Evolutionary conservation across 2,329 filamentous ascomycete species (phyloP), one percentile per base, ranked within the genome.

Genomic region (Cyphellophora attinorum): DNA sequence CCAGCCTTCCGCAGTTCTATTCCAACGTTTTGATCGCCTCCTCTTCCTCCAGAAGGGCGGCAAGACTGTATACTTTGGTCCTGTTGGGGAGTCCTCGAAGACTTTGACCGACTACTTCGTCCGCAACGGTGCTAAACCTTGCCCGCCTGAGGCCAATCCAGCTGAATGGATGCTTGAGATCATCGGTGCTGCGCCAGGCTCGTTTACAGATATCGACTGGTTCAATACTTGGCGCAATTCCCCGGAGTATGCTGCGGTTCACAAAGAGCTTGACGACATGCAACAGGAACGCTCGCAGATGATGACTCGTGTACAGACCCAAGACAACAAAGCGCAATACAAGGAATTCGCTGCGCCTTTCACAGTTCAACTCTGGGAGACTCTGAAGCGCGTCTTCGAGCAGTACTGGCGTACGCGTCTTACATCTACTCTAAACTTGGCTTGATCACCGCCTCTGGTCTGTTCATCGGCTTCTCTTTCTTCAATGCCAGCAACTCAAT

Each of bases 1-100:
- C 57, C 89, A 96, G 59, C 89, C 89, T n/a, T 93, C 85, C 11
- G 86, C 88, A 19, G 86, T 93, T 72, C 70, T 95, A 34, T 94
- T 95, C 67, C 84, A 94, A 56, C 81, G 85, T 39, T 95, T 81
- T 34, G 77, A 81, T 41, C 68, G 70, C 1, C 58, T 81, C 2
- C 59, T 81, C 0, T 76, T 82, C 55, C 64, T 82, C 3, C 74
- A 75, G 6, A 68, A 63, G 37, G 78, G 78, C 23, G 79, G 78
- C 1, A 74, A 67, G 50, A 81, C 76, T 0, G 75, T 81, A 1
- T 83, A 83, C 49, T 81, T 81, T 53, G 79, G 78, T 5, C 65
- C 79, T 2, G 74, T 82, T 27, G 79, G 79, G 0, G 48, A 68
- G 1, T 68, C 76, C 43, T 78, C 75, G 0, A 58, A 59, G 3